Evolutionary conservation across 1,284 basidiomycete species (phyloP).

Genomic region (Chalciporus piperatoides): DNA sequence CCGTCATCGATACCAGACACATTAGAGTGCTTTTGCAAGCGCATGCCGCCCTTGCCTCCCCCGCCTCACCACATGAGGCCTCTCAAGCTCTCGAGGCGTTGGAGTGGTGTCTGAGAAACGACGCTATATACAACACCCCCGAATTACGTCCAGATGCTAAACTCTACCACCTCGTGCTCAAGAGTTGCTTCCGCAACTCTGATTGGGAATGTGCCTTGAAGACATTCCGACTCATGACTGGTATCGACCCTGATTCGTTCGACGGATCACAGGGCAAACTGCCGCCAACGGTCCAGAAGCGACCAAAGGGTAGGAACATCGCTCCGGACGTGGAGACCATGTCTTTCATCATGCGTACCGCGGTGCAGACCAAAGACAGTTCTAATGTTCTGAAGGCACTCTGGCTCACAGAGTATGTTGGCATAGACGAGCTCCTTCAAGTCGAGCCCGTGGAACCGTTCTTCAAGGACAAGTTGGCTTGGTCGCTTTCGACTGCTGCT

Average conservation of each 20-base stretch:
- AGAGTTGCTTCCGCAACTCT: constrained; percentile 52
- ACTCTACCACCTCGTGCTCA: constrained; percentile 56
- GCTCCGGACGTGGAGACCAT: constrained; percentile 46
- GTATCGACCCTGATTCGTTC: constrained; percentile 52
- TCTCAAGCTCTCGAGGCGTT: constrained; percentile 49
- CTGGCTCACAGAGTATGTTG: constrained; percentile 49
- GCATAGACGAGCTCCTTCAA: constrained; percentile 32
- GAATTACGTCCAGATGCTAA: constrained; percentile 45
- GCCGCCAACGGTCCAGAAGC: constrained; percentile 37
- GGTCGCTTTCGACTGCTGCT: constrained; percentile 17
- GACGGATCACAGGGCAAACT: constrained; percentile 38
- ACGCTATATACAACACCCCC: constrained; percentile 37
- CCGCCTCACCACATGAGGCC: constrained; percentile 31
- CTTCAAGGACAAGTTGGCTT: constrained; percentile 29
- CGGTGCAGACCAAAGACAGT: constrained; percentile 44
- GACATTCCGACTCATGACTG: constrained; percentile 65
- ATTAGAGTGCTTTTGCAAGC: constrained; percentile 57
- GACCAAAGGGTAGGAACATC: constrained; percentile 41
- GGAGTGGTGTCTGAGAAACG: constrained; percentile 60
- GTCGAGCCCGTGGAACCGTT: constrained; percentile 16
- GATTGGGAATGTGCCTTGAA: constrained; percentile 59
- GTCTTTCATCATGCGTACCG: constrained; percentile 51
- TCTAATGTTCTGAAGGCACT: constrained; percentile 54
- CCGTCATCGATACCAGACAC: constrained; percentile 49
- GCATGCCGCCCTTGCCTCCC: constrained; percentile 41